Percentiles rank a stretch among this genome's conserved stretches.
Evolutionary conservation across 116 monocot genomes (phyloP).

Genomic region (Papilionanthe hybrid): DNA sequence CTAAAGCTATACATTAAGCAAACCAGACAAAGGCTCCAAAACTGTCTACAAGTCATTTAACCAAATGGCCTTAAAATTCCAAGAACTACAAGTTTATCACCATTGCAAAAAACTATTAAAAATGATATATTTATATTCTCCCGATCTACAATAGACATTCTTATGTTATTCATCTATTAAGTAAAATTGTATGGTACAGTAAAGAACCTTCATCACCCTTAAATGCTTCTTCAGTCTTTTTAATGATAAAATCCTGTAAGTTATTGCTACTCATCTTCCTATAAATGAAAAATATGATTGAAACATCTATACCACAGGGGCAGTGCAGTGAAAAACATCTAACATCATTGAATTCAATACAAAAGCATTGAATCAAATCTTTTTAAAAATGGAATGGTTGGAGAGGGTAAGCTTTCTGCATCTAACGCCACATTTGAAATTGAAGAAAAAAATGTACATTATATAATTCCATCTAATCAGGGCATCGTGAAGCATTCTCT

Average conservation of each 20-base stretch:
- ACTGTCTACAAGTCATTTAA: background rate
- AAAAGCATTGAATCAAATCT: background rate
- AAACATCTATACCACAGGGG: background rate
- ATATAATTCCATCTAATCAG: background rate
- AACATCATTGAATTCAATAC: background rate
- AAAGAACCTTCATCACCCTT: background rate
- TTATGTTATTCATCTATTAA: background rate
- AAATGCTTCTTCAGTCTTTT: background rate
- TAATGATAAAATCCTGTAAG: background rate
- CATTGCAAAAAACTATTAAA: background rate
- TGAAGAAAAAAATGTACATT: background rate
- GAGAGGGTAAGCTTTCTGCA: background rate
- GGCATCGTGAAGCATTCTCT: background rate
- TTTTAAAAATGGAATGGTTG: background rate
- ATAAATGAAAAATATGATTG: background rate
- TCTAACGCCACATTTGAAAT: background rate
- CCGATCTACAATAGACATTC: background rate
- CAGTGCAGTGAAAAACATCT: background rate
- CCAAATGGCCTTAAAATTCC: background rate
- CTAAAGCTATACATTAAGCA: background rate
- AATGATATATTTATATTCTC: background rate
- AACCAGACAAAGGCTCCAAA: background rate
- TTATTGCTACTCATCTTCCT: background rate
- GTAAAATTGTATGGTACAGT: background rate
- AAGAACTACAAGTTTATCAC: background rate